phyloP scores from a whole-genome alignment of 1,284 basidiomycete genomes.

The Cystobasidiaceae sp. region DNA sequence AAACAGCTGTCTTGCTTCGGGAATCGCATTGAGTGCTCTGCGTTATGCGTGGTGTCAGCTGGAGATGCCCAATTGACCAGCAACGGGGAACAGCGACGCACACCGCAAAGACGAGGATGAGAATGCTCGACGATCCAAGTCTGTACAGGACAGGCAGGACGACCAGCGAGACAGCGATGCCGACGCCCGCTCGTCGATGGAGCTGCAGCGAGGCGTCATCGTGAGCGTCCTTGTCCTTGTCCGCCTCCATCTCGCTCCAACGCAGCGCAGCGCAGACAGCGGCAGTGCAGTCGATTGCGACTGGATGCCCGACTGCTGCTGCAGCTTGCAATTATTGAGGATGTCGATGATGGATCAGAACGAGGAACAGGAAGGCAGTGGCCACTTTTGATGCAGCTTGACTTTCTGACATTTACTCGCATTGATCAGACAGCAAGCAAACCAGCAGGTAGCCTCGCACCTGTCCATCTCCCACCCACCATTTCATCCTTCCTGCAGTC shows the following conservation, averaged over 20 bases:
- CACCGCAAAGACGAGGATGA: slow-evolving; percentile 20
- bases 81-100: neutral
- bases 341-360: too few species aligned
- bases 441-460: too few species aligned
- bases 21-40: slow-evolving; percentile 21
- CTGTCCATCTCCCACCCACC: too few species aligned
- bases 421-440: too few species aligned
- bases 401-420: too few species aligned
- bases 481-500: slow-evolving; percentile 20
- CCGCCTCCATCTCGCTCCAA: neutral
- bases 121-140: neutral
- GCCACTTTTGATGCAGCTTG: neutral
- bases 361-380: too few species aligned
- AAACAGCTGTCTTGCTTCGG: slow-evolving; percentile 23
- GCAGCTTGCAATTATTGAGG: too few species aligned
- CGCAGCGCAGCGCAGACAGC: too few species aligned
- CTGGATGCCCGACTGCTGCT: too few species aligned
- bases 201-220: too few species aligned
- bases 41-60: too few species aligned
- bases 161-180: neutral
- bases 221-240: neutral
- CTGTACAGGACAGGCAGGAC: slow-evolving; percentile 27
- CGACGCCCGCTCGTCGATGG: neutral
- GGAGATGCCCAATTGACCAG: neutral
- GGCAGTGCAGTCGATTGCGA: too few species aligned